Evolutionary conservation across 305 asterid genomes (phyloP).

Genomic region (Fraxinus albicans): DNA sequence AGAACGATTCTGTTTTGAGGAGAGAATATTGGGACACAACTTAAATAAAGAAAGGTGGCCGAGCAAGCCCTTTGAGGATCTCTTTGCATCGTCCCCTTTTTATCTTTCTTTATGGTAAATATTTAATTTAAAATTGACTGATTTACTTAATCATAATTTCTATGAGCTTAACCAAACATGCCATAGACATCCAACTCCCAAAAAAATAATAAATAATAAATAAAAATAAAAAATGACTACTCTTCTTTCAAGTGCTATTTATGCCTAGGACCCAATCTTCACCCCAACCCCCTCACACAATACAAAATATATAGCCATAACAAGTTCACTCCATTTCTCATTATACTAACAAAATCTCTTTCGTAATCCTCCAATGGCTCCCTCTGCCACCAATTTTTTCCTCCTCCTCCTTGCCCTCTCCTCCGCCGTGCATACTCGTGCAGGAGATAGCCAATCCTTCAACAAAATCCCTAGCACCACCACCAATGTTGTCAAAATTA

Average conservation of each 20-base stretch:
- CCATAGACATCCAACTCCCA: neutral
- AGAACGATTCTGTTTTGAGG: neutral
- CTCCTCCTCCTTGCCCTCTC: slow-evolving; percentile 41
- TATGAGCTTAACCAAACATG: neutral
- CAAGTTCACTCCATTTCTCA: slow-evolving; percentile 29
- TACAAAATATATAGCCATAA: slow-evolving; percentile 25
- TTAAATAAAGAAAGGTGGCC: neutral
- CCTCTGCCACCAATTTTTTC: slow-evolving; percentile 36
- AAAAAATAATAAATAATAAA: neutral
- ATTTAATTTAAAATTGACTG: neutral
- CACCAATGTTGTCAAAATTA: slow-evolving; percentile 21
- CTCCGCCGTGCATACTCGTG: slow-evolving; percentile 41
- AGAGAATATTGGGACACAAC: neutral
- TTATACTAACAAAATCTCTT: neutral
- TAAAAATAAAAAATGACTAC: neutral
- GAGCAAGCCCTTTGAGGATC: neutral
- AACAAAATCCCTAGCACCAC: slow-evolving; percentile 54
- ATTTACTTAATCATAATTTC: neutral
- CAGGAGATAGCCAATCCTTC: slow-evolving; percentile 72
- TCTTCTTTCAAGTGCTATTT: neutral
- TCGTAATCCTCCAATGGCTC: slow-evolving; percentile 45
- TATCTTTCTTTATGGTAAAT: neutral
- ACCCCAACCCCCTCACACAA: slow-evolving; percentile 19
- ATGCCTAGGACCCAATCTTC: slow-evolving; percentile 36
- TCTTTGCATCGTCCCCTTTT: neutral